phyloP scores from a whole-genome alignment of 202 grass and related monocot genomes.

The Panicum hallii region DNA sequence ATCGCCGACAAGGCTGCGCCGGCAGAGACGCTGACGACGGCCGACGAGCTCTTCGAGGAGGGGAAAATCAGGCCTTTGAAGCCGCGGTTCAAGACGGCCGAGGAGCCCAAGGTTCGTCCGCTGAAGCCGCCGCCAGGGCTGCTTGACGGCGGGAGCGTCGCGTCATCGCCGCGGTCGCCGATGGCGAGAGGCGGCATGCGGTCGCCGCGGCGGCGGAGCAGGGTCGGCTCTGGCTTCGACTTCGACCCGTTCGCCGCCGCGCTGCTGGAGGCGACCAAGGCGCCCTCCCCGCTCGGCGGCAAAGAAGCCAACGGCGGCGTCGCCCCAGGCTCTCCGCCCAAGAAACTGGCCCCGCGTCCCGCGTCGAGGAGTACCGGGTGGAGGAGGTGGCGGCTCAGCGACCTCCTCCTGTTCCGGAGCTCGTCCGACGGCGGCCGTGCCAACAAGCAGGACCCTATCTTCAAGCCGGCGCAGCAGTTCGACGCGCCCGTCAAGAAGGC shows the following conservation, averaged over 20 bases:
- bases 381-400: constrained; percentile 80
- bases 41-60: constrained; percentile 85
- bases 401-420: constrained; percentile 91
- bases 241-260: constrained; percentile 93
- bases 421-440: constrained; percentile 68
- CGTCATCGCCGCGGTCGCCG: constrained; percentile 63
- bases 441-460: constrained; percentile 57
- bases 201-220: constrained; percentile 58
- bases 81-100: constrained; percentile 42
- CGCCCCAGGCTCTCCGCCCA: constrained; percentile 17
- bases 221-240: constrained; percentile 56
- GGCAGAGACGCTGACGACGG: constrained; percentile 50
- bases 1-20: constrained; percentile 39
- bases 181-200: constrained; percentile 42
- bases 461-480: constrained; percentile 35
- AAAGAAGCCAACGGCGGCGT: not conserved
- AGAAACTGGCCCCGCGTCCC: constrained; percentile 12
- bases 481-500: constrained; percentile 40
- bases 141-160: constrained; percentile 63
- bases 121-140: constrained; percentile 90
- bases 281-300: constrained; percentile 45
- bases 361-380: constrained; percentile 51
- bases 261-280: constrained; percentile 69
- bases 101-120: constrained; percentile 68
- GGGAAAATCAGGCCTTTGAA: constrained; percentile 81